Percentiles rank a stretch among this genome's conserved stretches.
These are phyloP conservation scores for Citrus maxima DNA, from an alignment of 345 rosid species.

Conservation along the genomic window DNA sequence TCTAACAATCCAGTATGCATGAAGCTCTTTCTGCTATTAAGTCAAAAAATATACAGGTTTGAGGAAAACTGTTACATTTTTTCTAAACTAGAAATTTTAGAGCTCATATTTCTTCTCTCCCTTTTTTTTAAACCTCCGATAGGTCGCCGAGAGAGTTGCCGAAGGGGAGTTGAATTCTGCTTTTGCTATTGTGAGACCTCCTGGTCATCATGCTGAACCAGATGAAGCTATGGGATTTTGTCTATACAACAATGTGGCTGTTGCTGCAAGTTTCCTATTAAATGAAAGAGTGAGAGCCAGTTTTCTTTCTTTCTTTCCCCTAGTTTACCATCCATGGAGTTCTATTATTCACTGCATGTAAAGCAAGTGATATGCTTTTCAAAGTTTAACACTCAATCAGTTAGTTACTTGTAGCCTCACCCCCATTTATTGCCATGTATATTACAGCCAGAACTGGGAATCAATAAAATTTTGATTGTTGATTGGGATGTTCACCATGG, in stretches of 20 bases:
- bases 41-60: background rate
- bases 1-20: background rate
- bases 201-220: slow-evolving; percentile 98
- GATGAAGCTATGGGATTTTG: slow-evolving; percentile 93
- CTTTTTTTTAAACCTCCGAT: background rate
- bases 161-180: slow-evolving; percentile 77
- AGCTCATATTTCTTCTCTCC: background rate
- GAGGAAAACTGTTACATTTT: background rate
- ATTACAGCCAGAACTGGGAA: slow-evolving; percentile 62
- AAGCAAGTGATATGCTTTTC: background rate
- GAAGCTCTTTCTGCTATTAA: background rate
- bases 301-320: slow-evolving; percentile 1
- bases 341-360: background rate
- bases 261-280: slow-evolving; percentile 68
- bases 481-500: slow-evolving; percentile 99
- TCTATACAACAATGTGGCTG: slow-evolving; percentile 90
- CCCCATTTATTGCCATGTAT: background rate
- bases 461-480: slow-evolving; percentile 80
- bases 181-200: slow-evolving; percentile 94
- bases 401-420: slow-evolving; percentile 6
- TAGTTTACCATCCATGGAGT: background rate
- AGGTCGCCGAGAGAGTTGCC: slow-evolving; percentile 81
- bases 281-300: slow-evolving; percentile 54
- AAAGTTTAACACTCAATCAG: background rate
- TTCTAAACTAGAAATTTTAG: background rate